Evolutionary conservation across 371 early-diverging fungal genomes (phyloP).

Genomic region (Mucor piriformis): DNA sequence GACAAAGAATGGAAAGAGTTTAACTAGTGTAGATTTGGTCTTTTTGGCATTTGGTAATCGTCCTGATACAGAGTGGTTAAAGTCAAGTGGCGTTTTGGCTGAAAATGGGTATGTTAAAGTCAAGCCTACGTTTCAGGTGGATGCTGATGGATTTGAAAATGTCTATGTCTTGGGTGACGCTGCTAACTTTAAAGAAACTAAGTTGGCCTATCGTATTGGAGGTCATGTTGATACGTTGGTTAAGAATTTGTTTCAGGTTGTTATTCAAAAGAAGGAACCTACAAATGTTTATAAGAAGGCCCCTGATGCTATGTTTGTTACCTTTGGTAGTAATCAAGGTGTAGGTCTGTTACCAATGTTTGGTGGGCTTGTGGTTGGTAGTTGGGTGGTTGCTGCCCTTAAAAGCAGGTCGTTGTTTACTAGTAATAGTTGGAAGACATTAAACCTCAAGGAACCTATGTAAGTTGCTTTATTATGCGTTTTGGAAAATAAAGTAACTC

Average conservation of each 20-base stretch:
- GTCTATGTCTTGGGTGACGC: constrained; percentile 67
- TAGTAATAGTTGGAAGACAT: neutral
- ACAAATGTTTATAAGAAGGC: constrained; percentile 26
- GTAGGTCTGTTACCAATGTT: constrained; percentile 11
- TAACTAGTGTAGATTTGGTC: constrained; percentile 51
- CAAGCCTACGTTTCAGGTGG: constrained; percentile 59
- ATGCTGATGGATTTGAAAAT: constrained; percentile 34
- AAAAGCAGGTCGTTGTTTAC: constrained; percentile 7
- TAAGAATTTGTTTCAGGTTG: constrained; percentile 23
- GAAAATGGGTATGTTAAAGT: constrained; percentile 41
- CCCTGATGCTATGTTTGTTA: constrained; percentile 32
- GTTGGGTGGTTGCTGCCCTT: neutral
- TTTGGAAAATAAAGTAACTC: too few species aligned
- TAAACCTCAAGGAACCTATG: constrained; percentile 5
- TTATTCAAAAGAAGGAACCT: constrained; percentile 8
- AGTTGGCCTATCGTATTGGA: constrained; percentile 49
- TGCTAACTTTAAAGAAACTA: constrained; percentile 52
- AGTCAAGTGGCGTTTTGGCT: constrained; percentile 9
- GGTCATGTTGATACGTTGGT: constrained; percentile 33
- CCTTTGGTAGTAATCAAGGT: constrained; percentile 35
- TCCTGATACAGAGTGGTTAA: constrained; percentile 31
- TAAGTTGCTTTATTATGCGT: neutral
- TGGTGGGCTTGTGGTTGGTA: constrained; percentile 15
- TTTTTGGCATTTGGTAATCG: constrained; percentile 53
- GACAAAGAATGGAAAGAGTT: constrained; percentile 34